Percentiles rank a stretch among this genome's conserved stretches.
Conservation (phyloP, 2,329 filamentous ascomycete species). For the Pseudogymnoascus pannorum region DNA sequence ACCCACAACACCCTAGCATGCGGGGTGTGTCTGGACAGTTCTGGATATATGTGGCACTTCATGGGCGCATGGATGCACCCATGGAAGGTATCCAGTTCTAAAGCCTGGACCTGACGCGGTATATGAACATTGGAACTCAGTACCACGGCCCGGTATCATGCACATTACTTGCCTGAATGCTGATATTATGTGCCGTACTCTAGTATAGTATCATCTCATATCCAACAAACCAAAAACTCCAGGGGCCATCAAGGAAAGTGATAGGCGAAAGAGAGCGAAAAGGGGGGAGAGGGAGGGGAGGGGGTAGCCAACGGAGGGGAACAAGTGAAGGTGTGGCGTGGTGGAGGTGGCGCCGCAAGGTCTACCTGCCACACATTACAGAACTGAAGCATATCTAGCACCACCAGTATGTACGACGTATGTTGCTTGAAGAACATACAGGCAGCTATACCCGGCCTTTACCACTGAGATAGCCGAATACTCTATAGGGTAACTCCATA, state of each 20-base stretch:
- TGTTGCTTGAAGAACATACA: neutral
- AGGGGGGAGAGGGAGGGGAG: neutral
- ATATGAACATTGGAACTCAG: constrained; percentile 2
- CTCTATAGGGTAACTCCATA: neutral
- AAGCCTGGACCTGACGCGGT: constrained; percentile 1
- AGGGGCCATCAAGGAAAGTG: neutral
- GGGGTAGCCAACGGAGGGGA: neutral
- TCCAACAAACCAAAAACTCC: neutral
- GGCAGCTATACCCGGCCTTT: constrained; percentile 4
- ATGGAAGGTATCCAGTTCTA: neutral
- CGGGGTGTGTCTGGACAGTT: neutral
- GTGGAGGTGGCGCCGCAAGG: neutral
- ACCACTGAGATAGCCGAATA: neutral
- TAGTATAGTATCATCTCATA: too few relatives aligned
- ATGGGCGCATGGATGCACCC: neutral
- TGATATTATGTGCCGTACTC: neutral
- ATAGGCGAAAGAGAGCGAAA: neutral
- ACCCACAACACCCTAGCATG: neutral
- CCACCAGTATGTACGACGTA: neutral
- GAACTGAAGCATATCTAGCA: neutral
- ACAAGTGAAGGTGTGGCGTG: neutral
- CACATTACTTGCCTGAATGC: neutral
- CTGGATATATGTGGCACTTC: neutral
- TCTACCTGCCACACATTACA: neutral
- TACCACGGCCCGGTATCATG: neutral